A percentile compares a stretch with the other conserved stretches of the same genome.
These are phyloP conservation scores for Boletus edulis DNA, from an alignment of 768 basidiomycete species.

Conservation along the genomic window DNA sequence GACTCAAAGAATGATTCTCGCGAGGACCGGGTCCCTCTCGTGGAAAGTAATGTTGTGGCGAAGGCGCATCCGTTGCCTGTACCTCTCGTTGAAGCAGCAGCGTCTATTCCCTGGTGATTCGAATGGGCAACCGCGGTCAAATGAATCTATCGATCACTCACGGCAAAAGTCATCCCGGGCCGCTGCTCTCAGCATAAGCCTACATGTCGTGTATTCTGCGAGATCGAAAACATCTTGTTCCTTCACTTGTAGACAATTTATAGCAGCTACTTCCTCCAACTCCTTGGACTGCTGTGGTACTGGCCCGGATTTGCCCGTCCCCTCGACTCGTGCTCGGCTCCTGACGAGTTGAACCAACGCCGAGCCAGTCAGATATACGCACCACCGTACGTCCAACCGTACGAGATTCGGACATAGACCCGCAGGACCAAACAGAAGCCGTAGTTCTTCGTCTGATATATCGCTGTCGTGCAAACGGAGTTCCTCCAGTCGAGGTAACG, in stretches of 20 bases:
- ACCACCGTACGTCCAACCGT: constrained; percentile 58
- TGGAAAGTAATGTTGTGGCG: constrained; percentile 27
- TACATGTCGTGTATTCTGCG: constrained; percentile 45
- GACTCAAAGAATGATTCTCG: constrained; percentile 21
- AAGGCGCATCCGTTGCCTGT: constrained; percentile 49
- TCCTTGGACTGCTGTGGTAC: constrained; percentile 17
- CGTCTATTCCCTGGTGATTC: constrained; percentile 37
- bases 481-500: constrained; percentile 42
- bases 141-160: constrained; percentile 32
- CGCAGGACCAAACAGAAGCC: constrained; percentile 35
- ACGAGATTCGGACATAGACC: constrained; percentile 47
- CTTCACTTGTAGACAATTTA: constrained; percentile 56
- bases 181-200: constrained; percentile 38
- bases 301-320: neutral
- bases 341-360: constrained; percentile 50
- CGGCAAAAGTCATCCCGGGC: constrained; percentile 59
- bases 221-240: constrained; percentile 53
- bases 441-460: constrained; percentile 46
- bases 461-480: constrained; percentile 59
- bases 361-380: constrained; percentile 49
- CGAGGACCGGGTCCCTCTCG: constrained; percentile 6
- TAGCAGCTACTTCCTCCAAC: constrained; percentile 47
- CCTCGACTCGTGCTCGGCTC: constrained; percentile 31
- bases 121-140: neutral
- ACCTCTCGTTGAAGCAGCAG: constrained; percentile 56